Percentiles rank a stretch among this genome's conserved stretches.
Evolutionary conservation across 176 grass and related monocot species (phyloP).

Genomic region (Rhynchospora tenuis): DNA sequence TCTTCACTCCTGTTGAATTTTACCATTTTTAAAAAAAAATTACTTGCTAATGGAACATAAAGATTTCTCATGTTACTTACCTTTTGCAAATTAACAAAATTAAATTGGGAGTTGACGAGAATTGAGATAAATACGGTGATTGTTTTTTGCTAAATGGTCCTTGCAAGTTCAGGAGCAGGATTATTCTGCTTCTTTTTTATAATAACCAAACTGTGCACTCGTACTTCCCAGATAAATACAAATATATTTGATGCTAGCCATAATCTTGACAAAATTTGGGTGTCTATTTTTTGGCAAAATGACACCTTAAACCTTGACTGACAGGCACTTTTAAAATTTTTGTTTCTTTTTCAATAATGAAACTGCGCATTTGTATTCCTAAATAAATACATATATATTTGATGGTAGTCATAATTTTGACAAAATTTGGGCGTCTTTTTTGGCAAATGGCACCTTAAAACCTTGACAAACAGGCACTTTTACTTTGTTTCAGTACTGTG

Average conservation of each 20-base stretch:
- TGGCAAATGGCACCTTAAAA: neutral
- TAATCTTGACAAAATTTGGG: neutral
- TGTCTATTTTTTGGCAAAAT: neutral
- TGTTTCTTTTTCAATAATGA: neutral
- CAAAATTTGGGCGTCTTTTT: neutral
- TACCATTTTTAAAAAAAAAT: too few species aligned
- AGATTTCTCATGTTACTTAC: neutral
- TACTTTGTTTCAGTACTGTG: neutral
- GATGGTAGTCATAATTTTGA: neutral
- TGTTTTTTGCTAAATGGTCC: neutral
- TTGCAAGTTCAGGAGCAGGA: neutral
- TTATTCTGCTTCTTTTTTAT: neutral
- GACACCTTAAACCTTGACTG: neutral
- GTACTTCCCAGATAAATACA: neutral
- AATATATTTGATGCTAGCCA: neutral
- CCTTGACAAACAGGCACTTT: neutral
- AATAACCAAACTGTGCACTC: neutral
- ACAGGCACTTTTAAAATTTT: neutral
- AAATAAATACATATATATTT: neutral
- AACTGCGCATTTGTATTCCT: neutral
- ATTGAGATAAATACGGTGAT: neutral
- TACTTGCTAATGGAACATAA: too few species aligned
- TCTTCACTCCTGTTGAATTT: too few species aligned
- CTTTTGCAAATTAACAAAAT: neutral
- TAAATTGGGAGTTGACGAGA: neutral